phyloP scores from a whole-genome alignment of 208 protist genomes.

The Crithidia brevicula region DNA sequence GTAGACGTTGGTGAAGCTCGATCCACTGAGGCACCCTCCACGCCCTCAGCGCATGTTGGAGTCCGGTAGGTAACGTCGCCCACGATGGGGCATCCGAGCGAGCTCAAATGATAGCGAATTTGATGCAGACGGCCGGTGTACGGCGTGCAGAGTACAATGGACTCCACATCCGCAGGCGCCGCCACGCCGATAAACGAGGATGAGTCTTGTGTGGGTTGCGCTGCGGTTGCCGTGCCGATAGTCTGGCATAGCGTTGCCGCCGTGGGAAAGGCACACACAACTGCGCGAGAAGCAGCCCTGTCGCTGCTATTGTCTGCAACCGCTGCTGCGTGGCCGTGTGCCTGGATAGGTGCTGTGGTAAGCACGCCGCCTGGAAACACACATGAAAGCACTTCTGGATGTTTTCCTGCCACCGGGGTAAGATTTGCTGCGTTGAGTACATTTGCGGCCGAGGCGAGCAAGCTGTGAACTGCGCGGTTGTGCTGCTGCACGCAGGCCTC shows the following conservation, averaged over 20 bases:
- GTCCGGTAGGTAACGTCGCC: constrained; percentile 66
- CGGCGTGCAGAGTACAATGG: constrained; percentile 83
- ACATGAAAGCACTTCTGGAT: not conserved
- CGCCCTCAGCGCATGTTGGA: too few relatives aligned
- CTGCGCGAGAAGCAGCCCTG: too few relatives aligned
- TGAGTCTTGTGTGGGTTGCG: too few relatives aligned
- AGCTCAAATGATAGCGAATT: constrained; percentile 85
- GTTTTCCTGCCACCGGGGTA: not conserved
- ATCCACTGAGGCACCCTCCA: too few relatives aligned
- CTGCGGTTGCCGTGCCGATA: too few relatives aligned
- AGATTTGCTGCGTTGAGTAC: not conserved
- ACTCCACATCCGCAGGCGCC: constrained; percentile 1
- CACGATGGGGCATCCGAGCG: constrained; percentile 82
- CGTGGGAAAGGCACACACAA: too few relatives aligned
- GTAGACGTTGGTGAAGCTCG: too few relatives aligned
- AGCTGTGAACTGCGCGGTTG: constrained; percentile 1
- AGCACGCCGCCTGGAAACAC: constrained; percentile 24
- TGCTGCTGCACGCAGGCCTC: constrained; percentile 14
- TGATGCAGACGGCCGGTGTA: constrained; percentile 93
- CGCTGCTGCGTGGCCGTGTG: not conserved
- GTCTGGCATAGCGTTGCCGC: constrained; percentile 29
- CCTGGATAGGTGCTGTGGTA: constrained; percentile 5
- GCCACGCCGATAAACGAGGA: not conserved
- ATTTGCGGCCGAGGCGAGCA: constrained; percentile 3
- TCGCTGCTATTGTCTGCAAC: too few relatives aligned